phyloP scores from a whole-genome alignment of 2,329 filamentous ascomycete genomes.

The Rutstroemia sp. region DNA sequence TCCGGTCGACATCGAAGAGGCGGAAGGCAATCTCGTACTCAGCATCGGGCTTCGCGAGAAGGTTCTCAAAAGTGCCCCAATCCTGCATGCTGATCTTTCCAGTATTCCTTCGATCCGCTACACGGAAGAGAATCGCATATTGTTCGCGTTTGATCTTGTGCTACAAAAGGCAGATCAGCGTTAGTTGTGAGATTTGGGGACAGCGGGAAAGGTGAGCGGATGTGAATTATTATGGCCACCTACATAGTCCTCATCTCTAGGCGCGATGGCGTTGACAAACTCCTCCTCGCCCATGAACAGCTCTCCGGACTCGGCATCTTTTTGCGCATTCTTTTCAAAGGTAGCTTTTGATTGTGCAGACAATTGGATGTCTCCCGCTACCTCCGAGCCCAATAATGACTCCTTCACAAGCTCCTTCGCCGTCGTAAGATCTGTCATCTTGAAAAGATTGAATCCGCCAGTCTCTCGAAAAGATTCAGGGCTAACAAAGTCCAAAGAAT shows the following conservation, averaged over 20 bases:
- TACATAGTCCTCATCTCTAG: slow-evolving; percentile 83
- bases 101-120: slow-evolving; percentile 71
- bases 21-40: slow-evolving; percentile 99
- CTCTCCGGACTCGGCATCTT: slow-evolving; percentile 70
- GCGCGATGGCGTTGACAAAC: slow-evolving; percentile 87
- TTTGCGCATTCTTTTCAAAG: slow-evolving; percentile 69
- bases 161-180: slow-evolving; percentile 38
- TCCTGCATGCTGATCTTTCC: slow-evolving; percentile 75
- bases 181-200: slow-evolving; percentile 16
- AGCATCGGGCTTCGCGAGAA: slow-evolving; percentile 88
- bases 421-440: slow-evolving; percentile 25
- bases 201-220: not conserved
- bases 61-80: slow-evolving; percentile 90
- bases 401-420: slow-evolving; percentile 65
- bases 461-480: not conserved
- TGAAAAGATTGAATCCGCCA: not conserved
- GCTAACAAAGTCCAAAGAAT: not conserved
- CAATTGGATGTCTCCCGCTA: slow-evolving; percentile 45
- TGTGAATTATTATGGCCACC: slow-evolving; percentile 35
- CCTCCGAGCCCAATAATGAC: slow-evolving; percentile 59
- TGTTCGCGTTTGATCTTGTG: slow-evolving; percentile 97
- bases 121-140: slow-evolving; percentile 85
- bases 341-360: slow-evolving; percentile 68
- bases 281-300: slow-evolving; percentile 74
- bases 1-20: slow-evolving; percentile 81